Base-by-base conservation (phyloP, 1,284 basidiomycete species). In the Uromyces viciae-fabae region DNA sequence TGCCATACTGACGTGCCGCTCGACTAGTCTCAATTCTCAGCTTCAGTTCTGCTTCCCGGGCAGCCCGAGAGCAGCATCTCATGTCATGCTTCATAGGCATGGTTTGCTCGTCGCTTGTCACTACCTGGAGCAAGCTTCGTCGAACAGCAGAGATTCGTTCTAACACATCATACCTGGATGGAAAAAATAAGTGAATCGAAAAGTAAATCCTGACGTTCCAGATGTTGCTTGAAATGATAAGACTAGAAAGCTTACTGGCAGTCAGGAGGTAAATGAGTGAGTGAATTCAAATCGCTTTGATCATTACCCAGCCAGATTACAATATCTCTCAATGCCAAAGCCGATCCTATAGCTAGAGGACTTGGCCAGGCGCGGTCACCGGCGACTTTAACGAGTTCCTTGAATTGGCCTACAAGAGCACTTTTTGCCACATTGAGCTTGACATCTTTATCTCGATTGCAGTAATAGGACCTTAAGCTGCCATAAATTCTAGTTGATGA, bases 81-180 rank as follows among this genome's bases (percentile, higher is more conserved):
- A 0, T 90, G 89, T 17, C 88, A 85, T 81, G 93, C 85, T 66
- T 89, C 89, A 94, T 94, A 46, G 96, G 91, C 85, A 90, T 92
- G 83, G 88, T 89, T 42, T 89, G 89, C 83, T 91, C 89, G 85
- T 91, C 91, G 85, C 88, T 88, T 79, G 90, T 87, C 1, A 88
- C 88, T 5, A 92, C 91, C 14, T 90, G 91, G 25, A 98, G 86
- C n/a, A 98, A 88, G 0, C 94, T 93, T 22, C 92, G 88, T 2
- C 94, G 91, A 1, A 93, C 93, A 1, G 93, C 91, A 84, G 94
- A 88, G 60, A 98, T 89, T 52, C 88, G 89, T 84, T 98, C 94
- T 9, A 92, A 87, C 82, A 91, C 89, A 3, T 88, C 85, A 85
- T 96, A 96, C 42, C 94, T 95, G 74, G n/a, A 71, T 49, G 60